Evolutionary conservation across 805 yeast genomes (phyloP), one percentile per base, ranked within the genome.

Genomic region (Suhomyces sp.): DNA sequence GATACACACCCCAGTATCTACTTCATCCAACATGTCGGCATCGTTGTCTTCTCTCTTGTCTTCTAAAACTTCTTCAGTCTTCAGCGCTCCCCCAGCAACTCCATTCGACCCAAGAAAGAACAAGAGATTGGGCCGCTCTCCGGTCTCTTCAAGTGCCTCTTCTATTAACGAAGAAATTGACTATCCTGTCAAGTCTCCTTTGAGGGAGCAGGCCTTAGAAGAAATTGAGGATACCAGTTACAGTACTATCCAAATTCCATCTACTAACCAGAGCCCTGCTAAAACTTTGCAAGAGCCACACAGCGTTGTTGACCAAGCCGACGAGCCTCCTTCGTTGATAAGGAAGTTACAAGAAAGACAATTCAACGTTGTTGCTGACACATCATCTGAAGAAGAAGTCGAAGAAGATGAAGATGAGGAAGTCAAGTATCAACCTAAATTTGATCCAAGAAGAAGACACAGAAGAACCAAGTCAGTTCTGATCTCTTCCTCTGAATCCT

Each of bases 91-190:
- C n/a, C 57, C 58, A 25, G 39, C 51, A 13, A 46, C 60, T 9
- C 54, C 62, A 10, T 64, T 61, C 48, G 70, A 66, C 53, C 69
- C 69, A 39, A 48, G 61, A 37, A 55, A 46, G 43, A 53, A 39
- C 43, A 59, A 53, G 47, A 59, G 57, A 48, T 46, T 49, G 7
- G 47, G 55, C 17, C 52, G 52, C 13, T 57, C 63, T 29, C 56
- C 63, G 15, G 50, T 40, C 17, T 46, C 56, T 2, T 25, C 57
- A 4, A 43, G 53, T 25, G 52, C 57, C 9, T 51, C 54, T 37
- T 49, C 57, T 2, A 43, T 50, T 20, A 47, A 50, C 6, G 55
- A 53, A 2, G 58, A 51, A 12, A 44, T 25, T 29, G 58, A 53
- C 13, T 25, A 53, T 22, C 59, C 61, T 12, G 33, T 48, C 24